Evolutionary conservation across 1,284 basidiomycete genomes (phyloP).

Genomic region (Malassezia caprae): DNA sequence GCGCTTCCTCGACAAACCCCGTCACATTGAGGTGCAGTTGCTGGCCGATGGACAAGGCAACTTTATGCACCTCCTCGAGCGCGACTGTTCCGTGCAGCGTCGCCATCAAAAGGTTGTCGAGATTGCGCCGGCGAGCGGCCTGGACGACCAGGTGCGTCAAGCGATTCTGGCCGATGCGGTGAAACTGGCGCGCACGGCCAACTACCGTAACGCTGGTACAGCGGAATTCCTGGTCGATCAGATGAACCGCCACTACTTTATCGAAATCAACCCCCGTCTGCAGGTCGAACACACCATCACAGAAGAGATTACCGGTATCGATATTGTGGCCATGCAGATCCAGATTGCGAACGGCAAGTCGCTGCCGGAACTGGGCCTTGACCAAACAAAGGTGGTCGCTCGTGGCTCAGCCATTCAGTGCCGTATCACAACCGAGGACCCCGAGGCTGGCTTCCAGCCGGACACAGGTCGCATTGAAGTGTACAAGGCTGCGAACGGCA

Average conservation of each 20-base stretch:
- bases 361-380: conserved; percentile 84
- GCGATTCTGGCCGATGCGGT: conserved; percentile 83
- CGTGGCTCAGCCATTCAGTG: conserved; percentile 97
- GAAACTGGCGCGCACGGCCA: conserved; percentile 80
- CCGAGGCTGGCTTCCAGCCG: conserved; percentile 81
- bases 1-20: conserved; percentile 79
- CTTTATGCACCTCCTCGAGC: conserved; percentile 91
- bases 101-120: conserved; percentile 99
- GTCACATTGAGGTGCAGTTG: conserved; percentile 94
- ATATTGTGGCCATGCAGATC: conserved; percentile 96
- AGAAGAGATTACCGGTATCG: conserved; percentile 98
- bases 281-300: conserved; percentile 56
- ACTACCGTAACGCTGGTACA: conserved; percentile 91
- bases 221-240: conserved; percentile 86
- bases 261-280: conserved; percentile 59
- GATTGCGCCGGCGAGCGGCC: conserved; percentile 88
- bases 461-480: conserved; percentile 99
- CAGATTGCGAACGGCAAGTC: conserved; percentile 96
- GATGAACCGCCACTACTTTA: conserved; percentile 91
- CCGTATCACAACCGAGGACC: conserved; percentile 98
- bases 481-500: conserved; percentile 94
- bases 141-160: conserved; percentile 79
- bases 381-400: conserved; percentile 91
- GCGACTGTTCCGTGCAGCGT: conserved; percentile 95
- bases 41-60: conserved; percentile 83